Evolutionary conservation across 2,329 filamentous ascomycete genomes (phyloP).

Genomic region (Nemania sp.): DNA sequence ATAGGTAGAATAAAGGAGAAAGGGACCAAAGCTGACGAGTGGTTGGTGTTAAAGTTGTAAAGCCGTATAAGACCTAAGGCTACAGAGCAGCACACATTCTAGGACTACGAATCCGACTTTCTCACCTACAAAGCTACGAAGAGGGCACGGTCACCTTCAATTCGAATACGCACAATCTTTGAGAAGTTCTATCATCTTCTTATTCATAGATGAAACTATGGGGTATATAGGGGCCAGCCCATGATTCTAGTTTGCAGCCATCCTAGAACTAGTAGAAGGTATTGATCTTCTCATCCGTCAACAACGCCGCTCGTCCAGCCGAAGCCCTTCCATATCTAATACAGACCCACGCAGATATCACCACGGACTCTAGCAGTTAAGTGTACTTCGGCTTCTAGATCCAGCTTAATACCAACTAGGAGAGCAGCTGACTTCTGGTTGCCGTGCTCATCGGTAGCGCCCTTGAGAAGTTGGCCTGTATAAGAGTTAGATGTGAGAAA

Average conservation of each 20-base stretch:
- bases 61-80: neutral
- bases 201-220: conserved; percentile 16
- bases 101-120: neutral
- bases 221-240: conserved; percentile 33
- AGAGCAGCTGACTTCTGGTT: conserved; percentile 69
- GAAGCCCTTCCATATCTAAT: conserved; percentile 52
- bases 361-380: conserved; percentile 69
- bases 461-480: conserved; percentile 66
- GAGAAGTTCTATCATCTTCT: conserved; percentile 15
- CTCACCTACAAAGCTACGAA: neutral
- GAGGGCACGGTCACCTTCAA: neutral
- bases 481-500: conserved; percentile 17
- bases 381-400: conserved; percentile 72
- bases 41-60: conserved; percentile 67
- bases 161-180: neutral
- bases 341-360: conserved; percentile 71
- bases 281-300: conserved; percentile 12
- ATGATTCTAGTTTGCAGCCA: neutral
- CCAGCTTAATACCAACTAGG: conserved; percentile 72
- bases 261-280: conserved; percentile 1
- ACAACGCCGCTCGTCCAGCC: neutral
- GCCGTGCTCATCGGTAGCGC: conserved; percentile 67
- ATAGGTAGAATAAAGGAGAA: conserved; percentile 68
- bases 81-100: neutral
- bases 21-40: conserved; percentile 52